Conservation (phyloP, 2,329 filamentous ascomycete genomes). For the Xylaria sp. region DNA sequence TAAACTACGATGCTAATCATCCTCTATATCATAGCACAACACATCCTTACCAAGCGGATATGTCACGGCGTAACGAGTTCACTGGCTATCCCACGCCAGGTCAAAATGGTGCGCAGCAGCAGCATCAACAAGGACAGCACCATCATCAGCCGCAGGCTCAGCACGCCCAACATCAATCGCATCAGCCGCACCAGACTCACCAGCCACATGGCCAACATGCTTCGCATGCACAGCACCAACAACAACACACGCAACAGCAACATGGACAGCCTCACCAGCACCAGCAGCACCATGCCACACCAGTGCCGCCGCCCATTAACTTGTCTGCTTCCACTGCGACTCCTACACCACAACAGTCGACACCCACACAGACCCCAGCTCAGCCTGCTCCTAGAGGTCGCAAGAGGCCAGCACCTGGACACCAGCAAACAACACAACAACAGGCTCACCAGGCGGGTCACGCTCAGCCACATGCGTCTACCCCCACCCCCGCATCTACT, state of each 20-base stretch:
- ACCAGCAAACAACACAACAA: conserved; percentile 30
- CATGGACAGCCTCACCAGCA: conserved; percentile 45
- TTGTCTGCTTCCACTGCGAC: conserved; percentile 41
- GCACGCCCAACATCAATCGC: conserved; percentile 46
- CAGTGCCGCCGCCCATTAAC: conserved; percentile 46
- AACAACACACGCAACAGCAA: conserved; percentile 46
- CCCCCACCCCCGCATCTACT: conserved; percentile 38
- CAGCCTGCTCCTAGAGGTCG: conserved; percentile 44
- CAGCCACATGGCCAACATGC: conserved; percentile 42
- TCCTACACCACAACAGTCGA: conserved; percentile 44
- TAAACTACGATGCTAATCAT: conserved; percentile 43
- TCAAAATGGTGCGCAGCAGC: conserved; percentile 43
- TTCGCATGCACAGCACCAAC: conserved; percentile 45
- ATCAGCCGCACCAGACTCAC: conserved; percentile 38
- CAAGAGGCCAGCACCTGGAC: conserved; percentile 43
- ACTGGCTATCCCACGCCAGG: conserved; percentile 39
- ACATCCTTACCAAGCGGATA: conserved; percentile 58
- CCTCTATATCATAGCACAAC: conserved; percentile 47
- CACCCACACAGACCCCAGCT: conserved; percentile 43
- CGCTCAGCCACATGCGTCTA: conserved; percentile 33
- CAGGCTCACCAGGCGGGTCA: conserved; percentile 27
- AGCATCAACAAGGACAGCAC: conserved; percentile 42
- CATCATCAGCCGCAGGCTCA: conserved; percentile 44
- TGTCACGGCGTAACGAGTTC: conserved; percentile 55
- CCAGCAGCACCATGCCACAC: conserved; percentile 44